Evolutionary conservation across 2,329 filamentous ascomycete species (phyloP).

Genomic region (Hypoxylon sp.): DNA sequence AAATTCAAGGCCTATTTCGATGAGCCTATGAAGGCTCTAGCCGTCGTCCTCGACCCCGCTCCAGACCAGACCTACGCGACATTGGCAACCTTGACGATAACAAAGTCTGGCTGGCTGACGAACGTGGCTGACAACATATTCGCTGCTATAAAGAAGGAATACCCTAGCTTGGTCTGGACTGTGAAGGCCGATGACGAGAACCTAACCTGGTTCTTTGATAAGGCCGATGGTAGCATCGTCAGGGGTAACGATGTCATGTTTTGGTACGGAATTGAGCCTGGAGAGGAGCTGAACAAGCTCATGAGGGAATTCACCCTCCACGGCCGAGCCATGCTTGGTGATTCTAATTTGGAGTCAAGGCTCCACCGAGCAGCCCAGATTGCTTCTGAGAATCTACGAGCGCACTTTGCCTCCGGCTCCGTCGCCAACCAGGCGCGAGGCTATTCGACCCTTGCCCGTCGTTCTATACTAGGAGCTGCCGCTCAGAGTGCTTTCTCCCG

Average conservation of each 20-base stretch:
- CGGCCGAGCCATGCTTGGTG: conserved; percentile 87
- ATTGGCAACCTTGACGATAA: conserved; percentile 90
- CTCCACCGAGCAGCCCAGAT: conserved; percentile 81
- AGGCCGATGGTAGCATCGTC: conserved; percentile 91
- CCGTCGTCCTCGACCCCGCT: conserved; percentile 83
- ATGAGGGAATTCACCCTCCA: conserved; percentile 88
- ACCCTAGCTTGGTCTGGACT: conserved; percentile 93
- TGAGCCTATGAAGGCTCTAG: conserved; percentile 91
- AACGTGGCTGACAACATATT: conserved; percentile 98
- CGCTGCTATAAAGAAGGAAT: conserved; percentile 91
- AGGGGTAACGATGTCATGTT: conserved; percentile 91
- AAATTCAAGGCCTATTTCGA: conserved; percentile 96
- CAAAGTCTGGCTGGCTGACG: conserved; percentile 92
- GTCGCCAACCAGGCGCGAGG: conserved; percentile 69
- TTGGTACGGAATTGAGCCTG: conserved; percentile 91
- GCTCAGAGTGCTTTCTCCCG: conserved; percentile 44
- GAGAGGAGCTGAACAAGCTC: conserved; percentile 83
- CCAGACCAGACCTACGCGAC: conserved; percentile 78
- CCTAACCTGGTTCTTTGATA: conserved; percentile 97
- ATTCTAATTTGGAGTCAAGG: conserved; percentile 88
- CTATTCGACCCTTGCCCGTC: conserved; percentile 72
- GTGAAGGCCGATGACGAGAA: conserved; percentile 97
- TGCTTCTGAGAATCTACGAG: conserved; percentile 66
- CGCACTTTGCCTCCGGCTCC: conserved; percentile 57
- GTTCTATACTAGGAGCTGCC: conserved; percentile 50